A percentile compares a stretch with the other conserved stretches of the same genome.
These are phyloP conservation scores for Cladosporium oxysporum DNA, from an alignment of 2,329 filamentous ascomycete species.

Conservation along the genomic window DNA sequence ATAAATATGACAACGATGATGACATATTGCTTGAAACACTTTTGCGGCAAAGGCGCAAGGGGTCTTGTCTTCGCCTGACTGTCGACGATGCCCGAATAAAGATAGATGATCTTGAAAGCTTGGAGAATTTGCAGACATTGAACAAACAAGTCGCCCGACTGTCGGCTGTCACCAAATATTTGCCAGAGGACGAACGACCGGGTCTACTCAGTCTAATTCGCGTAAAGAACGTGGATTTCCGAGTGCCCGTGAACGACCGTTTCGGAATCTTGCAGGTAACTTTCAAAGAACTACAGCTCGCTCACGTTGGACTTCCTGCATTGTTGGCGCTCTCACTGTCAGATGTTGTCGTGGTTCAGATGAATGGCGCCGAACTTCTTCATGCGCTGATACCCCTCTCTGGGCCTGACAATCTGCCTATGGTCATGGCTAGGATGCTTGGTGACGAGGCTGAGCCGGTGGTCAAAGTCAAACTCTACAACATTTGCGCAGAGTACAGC, in stretches of 20 bases:
- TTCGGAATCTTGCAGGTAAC: conserved; percentile 65
- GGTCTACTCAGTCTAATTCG: conserved; percentile 75
- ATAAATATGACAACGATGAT: conserved; percentile 85
- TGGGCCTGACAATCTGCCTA: conserved; percentile 54
- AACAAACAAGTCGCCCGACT: conserved; percentile 78
- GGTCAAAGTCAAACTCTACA: conserved; percentile 83
- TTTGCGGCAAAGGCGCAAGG: conserved; percentile 81
- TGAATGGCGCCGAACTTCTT: conserved; percentile 70
- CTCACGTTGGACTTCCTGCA: conserved; percentile 81
- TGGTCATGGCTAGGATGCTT: conserved; percentile 85
- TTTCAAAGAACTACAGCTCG: conserved; percentile 67
- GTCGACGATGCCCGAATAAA: conserved; percentile 65
- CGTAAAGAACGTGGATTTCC: conserved; percentile 63
- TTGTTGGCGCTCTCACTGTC: conserved; percentile 77
- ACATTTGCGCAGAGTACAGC: conserved; percentile 83
- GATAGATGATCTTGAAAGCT: conserved; percentile 63
- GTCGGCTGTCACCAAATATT: conserved; percentile 86
- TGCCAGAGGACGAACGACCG: conserved; percentile 92
- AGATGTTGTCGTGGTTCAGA: conserved; percentile 62
- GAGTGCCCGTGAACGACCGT: conserved; percentile 65
- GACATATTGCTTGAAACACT: conserved; percentile 95
- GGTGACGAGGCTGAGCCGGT: conserved; percentile 93
- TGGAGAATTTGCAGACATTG: conserved; percentile 69
- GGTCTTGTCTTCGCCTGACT: conserved; percentile 73
- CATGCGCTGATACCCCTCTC: conserved; percentile 56